These are phyloP conservation scores for Myxozyma neotropica DNA, from an alignment of 805 yeast genomes.

Conservation along the genomic window DNA sequence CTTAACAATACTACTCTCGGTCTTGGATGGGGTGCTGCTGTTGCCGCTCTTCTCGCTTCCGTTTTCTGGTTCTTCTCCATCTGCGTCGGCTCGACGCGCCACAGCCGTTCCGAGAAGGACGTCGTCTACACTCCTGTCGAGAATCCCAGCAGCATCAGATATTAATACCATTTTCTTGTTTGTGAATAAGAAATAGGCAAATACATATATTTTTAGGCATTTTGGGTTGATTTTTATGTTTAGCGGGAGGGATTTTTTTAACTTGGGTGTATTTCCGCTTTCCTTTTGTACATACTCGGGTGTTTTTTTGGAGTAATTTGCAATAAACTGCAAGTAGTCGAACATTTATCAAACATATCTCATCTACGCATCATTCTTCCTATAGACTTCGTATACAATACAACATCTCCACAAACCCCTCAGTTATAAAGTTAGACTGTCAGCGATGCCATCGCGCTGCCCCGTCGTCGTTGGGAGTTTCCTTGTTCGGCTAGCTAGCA, in stretches of 20 bases:
- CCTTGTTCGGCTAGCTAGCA: background rate
- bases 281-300: background rate
- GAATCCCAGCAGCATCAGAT: conserved; percentile 7
- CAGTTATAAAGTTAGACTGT: no score
- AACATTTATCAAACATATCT: no score
- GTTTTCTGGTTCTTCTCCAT: conserved; percentile 48
- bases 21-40: conserved; percentile 65
- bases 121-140: conserved; percentile 28
- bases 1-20: conserved; percentile 58
- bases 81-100: conserved; percentile 48
- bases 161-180: background rate
- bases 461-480: conserved; percentile 1
- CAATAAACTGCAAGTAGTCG: no score
- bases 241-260: background rate
- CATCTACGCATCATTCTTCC: no score
- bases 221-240: background rate
- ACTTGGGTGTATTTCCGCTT: background rate
- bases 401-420: no score
- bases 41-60: conserved; percentile 49
- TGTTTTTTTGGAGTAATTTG: background rate
- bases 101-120: conserved; percentile 14
- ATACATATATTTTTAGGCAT: no score
- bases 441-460: background rate
- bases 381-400: no score
- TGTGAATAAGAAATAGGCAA: no score